Base-by-base conservation (phyloP, 2,329 filamentous ascomycete genomes). In the Scedosporium dehoogii region DNA sequence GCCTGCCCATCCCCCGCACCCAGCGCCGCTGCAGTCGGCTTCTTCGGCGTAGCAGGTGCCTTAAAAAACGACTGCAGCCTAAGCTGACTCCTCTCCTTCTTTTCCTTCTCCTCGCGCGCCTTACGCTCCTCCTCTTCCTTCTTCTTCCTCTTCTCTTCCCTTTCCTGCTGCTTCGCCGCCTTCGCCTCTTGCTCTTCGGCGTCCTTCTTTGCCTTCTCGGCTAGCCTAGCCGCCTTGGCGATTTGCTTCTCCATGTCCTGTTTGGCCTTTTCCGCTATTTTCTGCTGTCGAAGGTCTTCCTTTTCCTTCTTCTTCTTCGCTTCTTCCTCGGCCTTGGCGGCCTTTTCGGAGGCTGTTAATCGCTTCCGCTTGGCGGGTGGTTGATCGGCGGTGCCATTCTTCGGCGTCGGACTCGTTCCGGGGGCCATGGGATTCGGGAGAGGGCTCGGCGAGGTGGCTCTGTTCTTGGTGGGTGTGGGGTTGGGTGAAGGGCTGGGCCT, bases 61-160 rank as follows among this genome's bases (percentile, higher is more conserved):
- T 73, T 76, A 69, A 82, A 82, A 69, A 83, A 81, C 48, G 69
- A 73, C 56, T 73, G 77, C 14, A 84, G 74, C 64, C 71, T 78
- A 67, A 73, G 73, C 71, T 79, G 81, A 60, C 72, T 78, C 14
- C 76, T 73, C n/a, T 76, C 75, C 69, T 79, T 82, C 66, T 77
- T 83, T 25, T 79, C 77, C 67, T 80, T 78, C 57, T 76, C 75
- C 42, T 76, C 73, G 64, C 75, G 71, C 1, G 70, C 58, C 58
- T 70, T 72, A 53, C 73, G 68, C 55, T 74, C 68, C 61, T 80
- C 79, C 51, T 82, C 79, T 48, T 83, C 81, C 68, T 79, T 81
- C 66, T 81, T 78, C 33, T 73, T 73, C 67, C 75, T 78, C 69
- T 81, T 81, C 64, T 76, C 76, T 14, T 76, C 75, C 10, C 73